A percentile compares a stretch with the other conserved stretches of the same genome.
Conservation (phyloP, 2,329 filamentous ascomycete genomes). For the Trematosphaeria pertusa region DNA sequence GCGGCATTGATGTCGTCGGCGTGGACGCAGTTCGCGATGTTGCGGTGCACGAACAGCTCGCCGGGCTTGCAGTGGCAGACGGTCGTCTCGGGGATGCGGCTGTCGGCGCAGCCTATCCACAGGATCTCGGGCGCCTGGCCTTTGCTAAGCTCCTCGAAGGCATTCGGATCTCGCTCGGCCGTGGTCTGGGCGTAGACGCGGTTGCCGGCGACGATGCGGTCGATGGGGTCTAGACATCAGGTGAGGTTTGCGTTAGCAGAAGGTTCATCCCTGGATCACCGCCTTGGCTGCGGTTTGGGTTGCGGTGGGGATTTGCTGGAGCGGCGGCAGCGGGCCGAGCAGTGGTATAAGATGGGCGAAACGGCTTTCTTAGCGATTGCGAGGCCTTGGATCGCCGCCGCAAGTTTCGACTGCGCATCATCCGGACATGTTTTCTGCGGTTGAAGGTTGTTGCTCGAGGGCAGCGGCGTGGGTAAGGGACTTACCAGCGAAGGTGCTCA, state of each 20-base stretch:
- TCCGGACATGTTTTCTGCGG: neutral
- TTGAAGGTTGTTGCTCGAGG: neutral
- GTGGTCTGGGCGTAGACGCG: conserved; percentile 73
- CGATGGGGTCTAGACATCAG: conserved; percentile 60
- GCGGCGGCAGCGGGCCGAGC: conserved; percentile 4
- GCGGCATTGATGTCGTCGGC: conserved; percentile 76
- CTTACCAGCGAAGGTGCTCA: conserved; percentile 8
- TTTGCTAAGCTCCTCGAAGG: conserved; percentile 71
- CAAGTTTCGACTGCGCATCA: conserved; percentile 12
- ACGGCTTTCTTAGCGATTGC: conserved; percentile 2
- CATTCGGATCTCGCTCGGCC: conserved; percentile 69
- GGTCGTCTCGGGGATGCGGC: conserved; percentile 82
- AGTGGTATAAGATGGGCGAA: conserved; percentile 15
- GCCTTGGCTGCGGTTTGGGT: conserved; percentile 5
- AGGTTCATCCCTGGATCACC: conserved; percentile 16
- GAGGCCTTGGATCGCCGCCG: conserved; percentile 9
- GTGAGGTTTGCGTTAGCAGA: conserved; percentile 29
- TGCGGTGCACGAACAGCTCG: conserved; percentile 88
- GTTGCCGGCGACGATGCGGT: conserved; percentile 71
- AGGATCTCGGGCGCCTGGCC: conserved; percentile 73
- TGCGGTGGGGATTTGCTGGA: conserved; percentile 12
- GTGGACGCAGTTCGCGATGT: conserved; percentile 85
- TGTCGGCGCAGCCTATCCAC: conserved; percentile 89
- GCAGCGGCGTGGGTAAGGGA: neutral
- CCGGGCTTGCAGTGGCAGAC: conserved; percentile 80